These are phyloP conservation scores for Torulaspora microellipsoides DNA, from an alignment of 805 yeast genomes.

Conservation along the genomic window DNA sequence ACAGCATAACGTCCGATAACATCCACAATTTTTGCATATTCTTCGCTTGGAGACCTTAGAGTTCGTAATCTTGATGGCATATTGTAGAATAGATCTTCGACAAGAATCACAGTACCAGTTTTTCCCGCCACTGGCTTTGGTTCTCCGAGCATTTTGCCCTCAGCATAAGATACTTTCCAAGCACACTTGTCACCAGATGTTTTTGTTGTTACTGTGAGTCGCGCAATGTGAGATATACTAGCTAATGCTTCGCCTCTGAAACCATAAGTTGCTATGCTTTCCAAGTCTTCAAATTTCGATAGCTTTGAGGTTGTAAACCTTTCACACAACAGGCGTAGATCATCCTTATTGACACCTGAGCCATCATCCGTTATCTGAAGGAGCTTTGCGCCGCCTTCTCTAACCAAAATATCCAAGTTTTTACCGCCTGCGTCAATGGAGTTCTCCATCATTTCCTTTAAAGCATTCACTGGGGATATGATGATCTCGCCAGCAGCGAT, in stretches of 20 bases:
- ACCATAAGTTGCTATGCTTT: constrained; percentile 73
- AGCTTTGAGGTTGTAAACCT: constrained; percentile 91
- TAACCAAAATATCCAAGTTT: constrained; percentile 69
- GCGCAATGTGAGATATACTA: constrained; percentile 84
- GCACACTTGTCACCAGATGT: constrained; percentile 59
- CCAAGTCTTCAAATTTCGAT: constrained; percentile 66
- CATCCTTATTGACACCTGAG: constrained; percentile 67
- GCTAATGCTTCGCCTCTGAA: constrained; percentile 97
- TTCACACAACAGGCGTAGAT: constrained; percentile 76
- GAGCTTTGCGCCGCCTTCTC: constrained; percentile 87
- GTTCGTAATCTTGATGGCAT: constrained; percentile 73
- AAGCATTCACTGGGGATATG: constrained; percentile 88
- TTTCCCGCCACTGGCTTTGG: constrained; percentile 82
- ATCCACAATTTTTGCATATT: constrained; percentile 70
- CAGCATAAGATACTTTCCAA: constrained; percentile 59
- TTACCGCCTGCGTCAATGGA: constrained; percentile 82
- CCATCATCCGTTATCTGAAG: constrained; percentile 91
- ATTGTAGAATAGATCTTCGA: constrained; percentile 87
- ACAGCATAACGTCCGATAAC: constrained; percentile 80
- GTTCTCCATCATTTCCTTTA: constrained; percentile 90
- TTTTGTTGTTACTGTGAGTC: constrained; percentile 75
- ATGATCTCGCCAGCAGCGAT: constrained; percentile 98
- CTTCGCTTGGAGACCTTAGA: constrained; percentile 63
- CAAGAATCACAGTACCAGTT: constrained; percentile 77
- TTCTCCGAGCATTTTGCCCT: constrained; percentile 54